Base-by-base conservation (phyloP, 176 grass and related monocot species). In the Carex myosuroides region DNA sequence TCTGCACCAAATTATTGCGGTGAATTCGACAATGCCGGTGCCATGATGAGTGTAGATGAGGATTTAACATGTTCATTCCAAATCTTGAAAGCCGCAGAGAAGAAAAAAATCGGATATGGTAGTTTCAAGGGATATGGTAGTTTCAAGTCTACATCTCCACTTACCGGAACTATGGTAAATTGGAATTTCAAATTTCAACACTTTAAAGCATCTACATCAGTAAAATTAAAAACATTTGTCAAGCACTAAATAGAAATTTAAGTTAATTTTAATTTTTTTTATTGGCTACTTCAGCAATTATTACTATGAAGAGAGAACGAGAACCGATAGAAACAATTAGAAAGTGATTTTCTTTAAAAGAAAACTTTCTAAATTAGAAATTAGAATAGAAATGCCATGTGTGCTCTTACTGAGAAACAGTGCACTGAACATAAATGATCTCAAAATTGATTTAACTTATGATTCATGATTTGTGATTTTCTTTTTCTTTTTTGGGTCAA, bases 1-100 rank as follows among this genome's bases (percentile, higher is more conserved):
- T 82, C 80, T 29, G 80, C 80, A 46, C 80, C 80, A 6, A 82
- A 82, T 82, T 82, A 82, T 29, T 82, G 80, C 14, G 80, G 80
- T 8, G 80, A 82, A 82, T 82, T 82, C 44, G 80, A 82, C 11
- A 83, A 68, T 83, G 80, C 80, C 1, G 62, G 61, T 68, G 61
- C 80, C 42, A 65, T 82, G 80, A 82, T 82, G 62, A 83, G 21
- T 52, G 63, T 83, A 67, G 80, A 68, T 52, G 62, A 83, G 22
- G n/a, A 46, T 13, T 65, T 83, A 83, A 83, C 63, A 13, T 83
- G 80, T 21, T 83, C 80, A 1, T 83, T 83, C 63, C 80, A 68
- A 41, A 65, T 83, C 22, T 54, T 83, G 14, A 68, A 83, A 68
- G 60, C 80, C 4, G 60, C 60, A 68, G 62, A 83, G 26, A 83